These are phyloP conservation scores for Alternaria gaisen DNA, from an alignment of 2,329 filamentous ascomycete species.

Conservation along the genomic window DNA sequence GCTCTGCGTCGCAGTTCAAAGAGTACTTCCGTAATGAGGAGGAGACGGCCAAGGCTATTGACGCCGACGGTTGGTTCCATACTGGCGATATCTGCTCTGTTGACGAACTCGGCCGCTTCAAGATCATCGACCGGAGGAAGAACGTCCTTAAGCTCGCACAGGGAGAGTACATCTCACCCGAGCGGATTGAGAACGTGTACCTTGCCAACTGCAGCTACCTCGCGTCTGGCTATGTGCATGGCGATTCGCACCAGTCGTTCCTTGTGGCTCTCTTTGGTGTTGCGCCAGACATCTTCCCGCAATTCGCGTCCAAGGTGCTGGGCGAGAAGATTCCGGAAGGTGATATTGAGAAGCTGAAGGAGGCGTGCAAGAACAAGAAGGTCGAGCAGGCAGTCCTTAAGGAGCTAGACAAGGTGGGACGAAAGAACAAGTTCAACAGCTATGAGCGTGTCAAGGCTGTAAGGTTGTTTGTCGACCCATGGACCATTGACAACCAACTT, in stretches of 20 bases:
- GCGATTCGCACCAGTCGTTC: conserved; percentile 81
- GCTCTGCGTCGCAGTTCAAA: conserved; percentile 80
- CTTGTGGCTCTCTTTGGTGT: conserved; percentile 90
- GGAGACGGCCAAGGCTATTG: conserved; percentile 83
- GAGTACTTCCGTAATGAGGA: conserved; percentile 92
- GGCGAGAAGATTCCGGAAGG: conserved; percentile 69
- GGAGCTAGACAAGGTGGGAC: conserved; percentile 79
- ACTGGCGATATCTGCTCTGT: conserved; percentile 91
- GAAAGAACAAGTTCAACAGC: conserved; percentile 87
- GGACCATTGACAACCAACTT: conserved; percentile 91
- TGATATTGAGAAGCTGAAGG: conserved; percentile 73
- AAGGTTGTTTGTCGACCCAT: conserved; percentile 83
- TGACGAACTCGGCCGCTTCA: conserved; percentile 85
- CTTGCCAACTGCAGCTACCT: conserved; percentile 81
- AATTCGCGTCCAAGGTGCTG: conserved; percentile 80
- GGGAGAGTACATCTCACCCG: conserved; percentile 97
- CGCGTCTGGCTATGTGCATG: conserved; percentile 86
- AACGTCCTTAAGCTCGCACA: conserved; percentile 99
- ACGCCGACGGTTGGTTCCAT: conserved; percentile 94
- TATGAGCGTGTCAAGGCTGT: conserved; percentile 84
- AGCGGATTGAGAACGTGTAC: conserved; percentile 96
- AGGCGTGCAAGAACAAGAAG: conserved; percentile 72
- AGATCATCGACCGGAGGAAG: conserved; percentile 96
- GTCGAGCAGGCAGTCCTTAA: conserved; percentile 79
- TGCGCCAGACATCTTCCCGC: conserved; percentile 82